These are phyloP conservation scores for Papiliotrema terrestris DNA, from an alignment of 1,284 basidiomycete genomes.

Conservation along the genomic window DNA sequence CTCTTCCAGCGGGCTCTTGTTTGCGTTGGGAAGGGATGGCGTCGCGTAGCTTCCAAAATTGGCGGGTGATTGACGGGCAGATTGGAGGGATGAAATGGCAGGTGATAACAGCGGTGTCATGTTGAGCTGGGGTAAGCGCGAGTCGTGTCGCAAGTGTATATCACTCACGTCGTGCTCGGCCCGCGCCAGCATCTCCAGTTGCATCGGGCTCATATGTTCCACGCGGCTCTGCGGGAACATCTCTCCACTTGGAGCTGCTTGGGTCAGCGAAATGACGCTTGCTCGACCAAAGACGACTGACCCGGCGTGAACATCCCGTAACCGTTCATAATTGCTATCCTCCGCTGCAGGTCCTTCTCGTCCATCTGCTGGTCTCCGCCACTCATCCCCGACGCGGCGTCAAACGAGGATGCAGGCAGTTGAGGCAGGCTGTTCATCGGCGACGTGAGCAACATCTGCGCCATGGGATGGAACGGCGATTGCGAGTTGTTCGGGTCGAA, in stretches of 20 bases:
- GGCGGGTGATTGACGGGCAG: conserved; percentile 27
- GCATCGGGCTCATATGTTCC: conserved; percentile 45
- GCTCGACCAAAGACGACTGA: conserved; percentile 19
- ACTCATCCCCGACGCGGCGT: conserved; percentile 5
- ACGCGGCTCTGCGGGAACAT: conserved; percentile 36
- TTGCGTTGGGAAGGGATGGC: neutral
- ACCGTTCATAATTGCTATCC: conserved; percentile 5
- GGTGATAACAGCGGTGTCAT: conserved; percentile 41
- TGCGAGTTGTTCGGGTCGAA: conserved; percentile 32
- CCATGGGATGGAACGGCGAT: conserved; percentile 30
- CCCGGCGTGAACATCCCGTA: conserved; percentile 37
- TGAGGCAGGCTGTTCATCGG: conserved; percentile 4
- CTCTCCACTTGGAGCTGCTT: conserved; percentile 41
- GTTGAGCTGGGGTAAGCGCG: conserved; percentile 18
- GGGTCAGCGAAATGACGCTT: neutral
- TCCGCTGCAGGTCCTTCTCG: conserved; percentile 2
- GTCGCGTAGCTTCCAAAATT: conserved; percentile 3
- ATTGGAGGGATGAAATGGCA: conserved; percentile 30
- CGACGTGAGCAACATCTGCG: conserved; percentile 38
- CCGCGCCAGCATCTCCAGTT: conserved; percentile 38
- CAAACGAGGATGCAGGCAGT: neutral
- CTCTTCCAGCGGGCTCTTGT: conserved; percentile 34
- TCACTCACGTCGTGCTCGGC: conserved; percentile 27
- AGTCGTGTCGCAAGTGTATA: neutral
- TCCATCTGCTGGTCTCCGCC: neutral